Conservation (phyloP, 805 yeast genomes). For the Myxozyma kluyveri region DNA sequence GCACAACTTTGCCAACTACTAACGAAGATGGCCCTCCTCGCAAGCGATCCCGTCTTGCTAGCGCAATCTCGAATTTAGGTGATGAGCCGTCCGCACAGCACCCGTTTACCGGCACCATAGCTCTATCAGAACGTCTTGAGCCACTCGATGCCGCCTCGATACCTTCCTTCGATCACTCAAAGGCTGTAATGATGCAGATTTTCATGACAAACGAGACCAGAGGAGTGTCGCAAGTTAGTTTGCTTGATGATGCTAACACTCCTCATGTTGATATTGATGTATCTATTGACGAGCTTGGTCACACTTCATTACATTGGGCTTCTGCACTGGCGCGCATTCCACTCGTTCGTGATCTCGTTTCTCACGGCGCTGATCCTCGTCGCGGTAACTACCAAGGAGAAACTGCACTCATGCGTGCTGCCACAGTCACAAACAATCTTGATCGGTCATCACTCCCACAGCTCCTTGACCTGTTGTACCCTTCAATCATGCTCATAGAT, state of each 20-base stretch:
- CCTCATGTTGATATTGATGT: constrained; percentile 63
- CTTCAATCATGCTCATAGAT: constrained; percentile 65
- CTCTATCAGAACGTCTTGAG: constrained; percentile 9
- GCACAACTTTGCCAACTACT: background rate
- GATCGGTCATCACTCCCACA: constrained; percentile 73
- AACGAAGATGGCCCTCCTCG: constrained; percentile 20
- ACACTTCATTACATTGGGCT: constrained; percentile 94
- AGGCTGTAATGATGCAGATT: constrained; percentile 50
- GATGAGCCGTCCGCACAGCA: background rate
- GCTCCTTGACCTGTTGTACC: constrained; percentile 69
- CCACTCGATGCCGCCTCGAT: constrained; percentile 31
- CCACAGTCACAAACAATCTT: constrained; percentile 77
- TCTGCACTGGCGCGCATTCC: constrained; percentile 79
- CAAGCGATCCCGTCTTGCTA: constrained; percentile 19
- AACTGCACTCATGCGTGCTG: constrained; percentile 79
- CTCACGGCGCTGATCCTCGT: constrained; percentile 63
- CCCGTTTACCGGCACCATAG: background rate
- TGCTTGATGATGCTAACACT: constrained; percentile 31
- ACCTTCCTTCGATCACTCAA: constrained; percentile 43
- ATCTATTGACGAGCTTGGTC: constrained; percentile 89
- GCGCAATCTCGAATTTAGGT: background rate
- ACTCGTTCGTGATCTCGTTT: constrained; percentile 66
- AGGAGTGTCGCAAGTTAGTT: constrained; percentile 37
- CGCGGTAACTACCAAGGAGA: constrained; percentile 82
- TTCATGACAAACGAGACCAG: constrained; percentile 47